Conservation (phyloP, 805 yeast species). For the Kluyveromyces aestuarii region DNA sequence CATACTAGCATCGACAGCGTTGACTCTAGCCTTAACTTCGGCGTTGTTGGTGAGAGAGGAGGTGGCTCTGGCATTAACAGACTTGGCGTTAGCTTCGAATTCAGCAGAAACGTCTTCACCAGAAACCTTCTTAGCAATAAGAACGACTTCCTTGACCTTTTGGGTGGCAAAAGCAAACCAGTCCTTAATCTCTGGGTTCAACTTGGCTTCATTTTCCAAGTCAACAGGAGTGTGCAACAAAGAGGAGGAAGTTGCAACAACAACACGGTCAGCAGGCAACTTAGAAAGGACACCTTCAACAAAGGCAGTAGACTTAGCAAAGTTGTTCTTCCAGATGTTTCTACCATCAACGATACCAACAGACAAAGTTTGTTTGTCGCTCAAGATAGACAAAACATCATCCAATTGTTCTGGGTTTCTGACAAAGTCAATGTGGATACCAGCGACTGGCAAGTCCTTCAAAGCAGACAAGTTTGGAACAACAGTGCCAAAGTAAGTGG, state of each 20-base stretch:
- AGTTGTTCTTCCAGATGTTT: conserved; percentile 98
- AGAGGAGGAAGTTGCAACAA: conserved; percentile 93
- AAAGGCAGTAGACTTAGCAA: conserved; percentile 71
- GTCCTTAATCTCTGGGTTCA: conserved; percentile 84
- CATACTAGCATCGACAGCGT: conserved; percentile 63
- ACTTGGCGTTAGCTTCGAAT: conserved; percentile 78
- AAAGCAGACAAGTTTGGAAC: conserved; percentile 91
- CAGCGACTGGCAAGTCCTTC: conserved; percentile 85
- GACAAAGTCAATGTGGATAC: conserved; percentile 93
- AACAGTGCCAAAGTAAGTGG: conserved; percentile 97
- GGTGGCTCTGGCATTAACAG: conserved; percentile 75
- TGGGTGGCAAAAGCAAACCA: conserved; percentile 99
- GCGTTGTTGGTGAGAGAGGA: conserved; percentile 88
- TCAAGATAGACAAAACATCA: conserved; percentile 59
- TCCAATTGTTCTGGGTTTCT: conserved; percentile 96
- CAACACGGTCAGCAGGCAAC: conserved; percentile 78
- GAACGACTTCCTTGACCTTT: conserved; percentile 86
- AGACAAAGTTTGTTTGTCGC: conserved; percentile 70
- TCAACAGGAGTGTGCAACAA: conserved; percentile 98
- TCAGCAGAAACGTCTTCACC: conserved; percentile 72
- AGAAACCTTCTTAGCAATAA: conserved; percentile 77
- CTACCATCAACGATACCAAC: conserved; percentile 98
- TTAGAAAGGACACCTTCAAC: conserved; percentile 77
- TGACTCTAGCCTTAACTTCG: conserved; percentile 80
- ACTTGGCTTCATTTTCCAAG: conserved; percentile 83